Percentiles rank a stretch among this genome's conserved stretches.
Evolutionary conservation across 1,139 yeast genomes (phyloP).

Genomic region (Pichia sp.): DNA sequence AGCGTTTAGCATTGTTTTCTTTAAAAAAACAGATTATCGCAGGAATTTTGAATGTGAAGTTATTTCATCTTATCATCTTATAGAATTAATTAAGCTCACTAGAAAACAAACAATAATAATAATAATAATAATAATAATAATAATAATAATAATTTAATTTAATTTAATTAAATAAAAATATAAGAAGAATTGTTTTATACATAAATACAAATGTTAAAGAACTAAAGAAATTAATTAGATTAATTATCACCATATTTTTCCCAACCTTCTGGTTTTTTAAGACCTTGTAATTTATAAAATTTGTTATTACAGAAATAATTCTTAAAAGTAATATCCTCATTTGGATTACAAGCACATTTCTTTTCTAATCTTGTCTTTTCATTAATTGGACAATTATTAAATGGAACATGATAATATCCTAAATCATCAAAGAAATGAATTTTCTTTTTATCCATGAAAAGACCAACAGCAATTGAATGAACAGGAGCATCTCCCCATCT

Average conservation of each 20-base stretch:
- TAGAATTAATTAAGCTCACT: too few relatives aligned
- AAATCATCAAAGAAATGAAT: constrained; percentile 77
- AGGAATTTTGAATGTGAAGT: too few relatives aligned
- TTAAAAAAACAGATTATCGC: too few relatives aligned
- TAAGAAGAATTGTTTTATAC: too few relatives aligned
- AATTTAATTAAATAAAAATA: too few relatives aligned
- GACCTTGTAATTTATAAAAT: constrained; percentile 56
- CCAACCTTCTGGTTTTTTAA: constrained; percentile 75
- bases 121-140: too few relatives aligned
- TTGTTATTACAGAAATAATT: constrained; percentile 80
- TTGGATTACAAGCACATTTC: constrained; percentile 68
- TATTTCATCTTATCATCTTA: too few relatives aligned
- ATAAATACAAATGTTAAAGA: too few relatives aligned
- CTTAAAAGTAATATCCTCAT: constrained; percentile 77
- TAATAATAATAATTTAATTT: too few relatives aligned
- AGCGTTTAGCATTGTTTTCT: too few relatives aligned
- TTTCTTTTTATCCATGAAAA: constrained; percentile 59
- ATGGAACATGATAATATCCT: constrained; percentile 77
- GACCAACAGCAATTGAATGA: constrained; percentile 80
- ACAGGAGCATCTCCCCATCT: constrained; percentile 95
- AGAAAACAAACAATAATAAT: too few relatives aligned
- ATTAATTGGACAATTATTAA: constrained; percentile 72
- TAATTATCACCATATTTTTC: constrained; percentile 37
- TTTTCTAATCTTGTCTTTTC: constrained; percentile 43
- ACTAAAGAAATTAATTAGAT: neutral